phyloP scores from a whole-genome alignment of 2,329 filamentous ascomycete species.

The Ophiostoma sp. region DNA sequence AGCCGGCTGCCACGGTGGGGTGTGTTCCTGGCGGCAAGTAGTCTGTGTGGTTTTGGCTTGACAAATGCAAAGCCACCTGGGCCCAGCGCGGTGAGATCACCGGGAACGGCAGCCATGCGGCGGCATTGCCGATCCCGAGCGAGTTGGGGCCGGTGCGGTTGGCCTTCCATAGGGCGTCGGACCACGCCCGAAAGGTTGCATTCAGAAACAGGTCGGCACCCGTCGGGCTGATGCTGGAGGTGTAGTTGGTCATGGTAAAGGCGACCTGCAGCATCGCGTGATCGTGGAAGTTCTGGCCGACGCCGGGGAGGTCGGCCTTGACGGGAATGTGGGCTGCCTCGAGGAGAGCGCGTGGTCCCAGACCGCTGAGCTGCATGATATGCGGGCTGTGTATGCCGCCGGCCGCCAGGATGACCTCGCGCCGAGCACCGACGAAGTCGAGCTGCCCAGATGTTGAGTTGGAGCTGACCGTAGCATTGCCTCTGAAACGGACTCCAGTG shows the following conservation, averaged over 20 bases:
- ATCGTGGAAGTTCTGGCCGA: constrained; percentile 48
- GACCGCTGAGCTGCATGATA: constrained; percentile 41
- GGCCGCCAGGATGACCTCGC: constrained; percentile 48
- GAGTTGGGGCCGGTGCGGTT: background rate
- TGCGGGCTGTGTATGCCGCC: constrained; percentile 46
- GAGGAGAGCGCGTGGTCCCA: constrained; percentile 34
- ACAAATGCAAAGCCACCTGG: background rate
- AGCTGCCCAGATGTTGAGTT: background rate
- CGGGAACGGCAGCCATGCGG: background rate
- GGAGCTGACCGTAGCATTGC: background rate
- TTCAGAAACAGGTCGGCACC: background rate
- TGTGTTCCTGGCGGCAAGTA: background rate
- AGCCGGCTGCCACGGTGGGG: background rate
- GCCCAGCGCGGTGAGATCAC: background rate
- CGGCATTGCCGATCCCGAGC: background rate
- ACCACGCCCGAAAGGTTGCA: background rate
- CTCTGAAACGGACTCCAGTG: background rate
- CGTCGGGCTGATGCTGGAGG: background rate
- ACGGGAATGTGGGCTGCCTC: constrained; percentile 41
- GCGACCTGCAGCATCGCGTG: constrained; percentile 26
- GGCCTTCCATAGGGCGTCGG: background rate
- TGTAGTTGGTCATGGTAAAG: background rate
- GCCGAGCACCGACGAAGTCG: constrained; percentile 19
- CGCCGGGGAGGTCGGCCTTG: constrained; percentile 43
- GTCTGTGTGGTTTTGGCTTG: background rate